Evolutionary conservation across 2,329 filamentous ascomycete genomes (phyloP).

Genomic region (Sporothrix sp.): DNA sequence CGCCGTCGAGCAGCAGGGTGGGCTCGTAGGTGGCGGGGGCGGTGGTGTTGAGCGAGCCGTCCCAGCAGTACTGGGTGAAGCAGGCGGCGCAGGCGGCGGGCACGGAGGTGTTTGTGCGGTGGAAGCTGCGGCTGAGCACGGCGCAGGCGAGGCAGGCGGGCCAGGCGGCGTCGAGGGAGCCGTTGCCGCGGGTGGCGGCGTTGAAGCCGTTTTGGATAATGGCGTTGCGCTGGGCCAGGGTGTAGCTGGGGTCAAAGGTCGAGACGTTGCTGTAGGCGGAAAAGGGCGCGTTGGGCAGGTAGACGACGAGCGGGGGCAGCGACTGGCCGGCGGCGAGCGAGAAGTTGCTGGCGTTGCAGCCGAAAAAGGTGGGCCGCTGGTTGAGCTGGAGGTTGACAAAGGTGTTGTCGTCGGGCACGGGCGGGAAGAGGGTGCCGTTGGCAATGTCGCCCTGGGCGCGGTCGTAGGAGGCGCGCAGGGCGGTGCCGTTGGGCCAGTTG

Average conservation of each 20-base stretch:
- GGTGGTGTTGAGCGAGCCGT: slow-evolving; percentile 50
- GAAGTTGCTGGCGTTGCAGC: slow-evolving; percentile 39
- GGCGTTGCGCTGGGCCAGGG: slow-evolving; percentile 56
- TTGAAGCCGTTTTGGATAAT: slow-evolving; percentile 85
- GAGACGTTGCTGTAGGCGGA: slow-evolving; percentile 65
- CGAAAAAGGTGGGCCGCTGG: slow-evolving; percentile 52
- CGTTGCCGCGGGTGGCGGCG: slow-evolving; percentile 73
- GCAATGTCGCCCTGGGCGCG: slow-evolving; percentile 39
- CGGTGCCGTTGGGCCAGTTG: slow-evolving; percentile 52
- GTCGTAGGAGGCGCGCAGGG: slow-evolving; percentile 47
- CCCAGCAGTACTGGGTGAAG: slow-evolving; percentile 84
- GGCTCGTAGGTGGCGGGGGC: slow-evolving; percentile 24
- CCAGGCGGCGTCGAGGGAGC: slow-evolving; percentile 65
- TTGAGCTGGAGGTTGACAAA: slow-evolving; percentile 52
- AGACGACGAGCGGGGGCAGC: slow-evolving; percentile 35
- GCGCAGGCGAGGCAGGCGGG: slow-evolving; percentile 80
- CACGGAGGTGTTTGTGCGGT: slow-evolving; percentile 56
- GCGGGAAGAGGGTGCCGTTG: slow-evolving; percentile 48
- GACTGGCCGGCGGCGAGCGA: slow-evolving; percentile 15
- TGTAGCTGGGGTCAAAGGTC: slow-evolving; percentile 62
- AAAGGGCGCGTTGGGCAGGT: slow-evolving; percentile 81
- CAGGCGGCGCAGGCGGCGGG: slow-evolving; percentile 66
- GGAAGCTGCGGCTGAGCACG: slow-evolving; percentile 65
- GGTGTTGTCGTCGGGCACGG: slow-evolving; percentile 43
- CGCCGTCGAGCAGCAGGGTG: slow-evolving; percentile 21